phyloP scores from a whole-genome alignment of 1,284 basidiomycete genomes.

The Malassezia psittaci region DNA sequence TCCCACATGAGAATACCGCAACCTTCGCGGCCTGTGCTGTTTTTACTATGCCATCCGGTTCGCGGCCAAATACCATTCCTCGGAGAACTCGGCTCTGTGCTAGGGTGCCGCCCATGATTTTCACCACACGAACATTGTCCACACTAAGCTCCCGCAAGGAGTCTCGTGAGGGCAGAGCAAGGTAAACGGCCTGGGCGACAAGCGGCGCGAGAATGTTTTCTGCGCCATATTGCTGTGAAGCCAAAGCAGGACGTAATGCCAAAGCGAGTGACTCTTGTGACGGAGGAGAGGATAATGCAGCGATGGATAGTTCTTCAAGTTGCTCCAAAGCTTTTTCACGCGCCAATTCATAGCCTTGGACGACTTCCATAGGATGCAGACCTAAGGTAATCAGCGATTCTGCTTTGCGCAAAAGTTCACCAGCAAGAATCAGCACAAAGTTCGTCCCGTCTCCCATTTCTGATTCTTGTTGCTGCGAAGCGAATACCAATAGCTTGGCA shows the following conservation, averaged over 20 bases:
- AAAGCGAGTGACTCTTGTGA: constrained; percentile 65
- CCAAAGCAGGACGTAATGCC: constrained; percentile 81
- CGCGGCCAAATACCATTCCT: constrained; percentile 95
- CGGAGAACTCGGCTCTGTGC: constrained; percentile 74
- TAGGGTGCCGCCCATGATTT: constrained; percentile 89
- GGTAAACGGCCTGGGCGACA: constrained; percentile 74
- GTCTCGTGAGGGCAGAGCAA: constrained; percentile 25
- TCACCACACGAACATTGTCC: constrained; percentile 95
- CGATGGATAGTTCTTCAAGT: constrained; percentile 57
- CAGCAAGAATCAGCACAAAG: constrained; percentile 85
- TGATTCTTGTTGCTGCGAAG: constrained; percentile 85
- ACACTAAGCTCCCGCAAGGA: constrained; percentile 52
- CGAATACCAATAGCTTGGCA: constrained; percentile 93
- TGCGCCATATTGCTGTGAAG: constrained; percentile 91
- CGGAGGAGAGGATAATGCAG: constrained; percentile 63
- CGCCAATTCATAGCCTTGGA: constrained; percentile 93
- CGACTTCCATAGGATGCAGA: constrained; percentile 77
- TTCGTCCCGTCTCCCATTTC: constrained; percentile 98
- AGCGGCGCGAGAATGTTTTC: constrained; percentile 73
- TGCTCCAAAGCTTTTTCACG: constrained; percentile 72
- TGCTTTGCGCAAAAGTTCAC: constrained; percentile 87
- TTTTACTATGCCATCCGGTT: constrained; percentile 75
- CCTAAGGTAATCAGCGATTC: constrained; percentile 91
- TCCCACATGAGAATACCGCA: constrained; percentile 81
- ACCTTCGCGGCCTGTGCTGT: constrained; percentile 54